Conservation (phyloP, 2,329 filamentous ascomycete genomes). For the Apiospora hydei region DNA sequence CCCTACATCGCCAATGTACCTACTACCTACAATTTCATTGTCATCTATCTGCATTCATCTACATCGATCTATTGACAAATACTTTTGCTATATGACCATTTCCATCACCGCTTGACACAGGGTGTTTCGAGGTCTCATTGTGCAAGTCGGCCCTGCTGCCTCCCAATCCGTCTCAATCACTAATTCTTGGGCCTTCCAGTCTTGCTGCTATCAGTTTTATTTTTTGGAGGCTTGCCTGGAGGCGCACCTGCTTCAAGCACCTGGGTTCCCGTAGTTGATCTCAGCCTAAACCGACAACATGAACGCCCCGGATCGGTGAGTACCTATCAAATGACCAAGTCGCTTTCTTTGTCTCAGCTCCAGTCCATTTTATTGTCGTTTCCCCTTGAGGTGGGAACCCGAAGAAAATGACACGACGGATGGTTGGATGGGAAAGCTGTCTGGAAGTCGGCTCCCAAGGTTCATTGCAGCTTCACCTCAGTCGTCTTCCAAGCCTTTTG, state of each 20-base stretch:
- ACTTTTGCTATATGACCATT: slow-evolving; percentile 2
- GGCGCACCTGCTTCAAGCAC: background rate
- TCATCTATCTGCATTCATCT: slow-evolving; percentile 17
- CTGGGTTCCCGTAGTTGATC: background rate
- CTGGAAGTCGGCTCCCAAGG: background rate
- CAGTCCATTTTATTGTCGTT: background rate
- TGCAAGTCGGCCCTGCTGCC: background rate
- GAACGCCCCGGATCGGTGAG: slow-evolving; percentile 28
- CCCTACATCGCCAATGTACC: background rate
- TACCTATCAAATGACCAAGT: background rate
- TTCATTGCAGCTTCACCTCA: background rate
- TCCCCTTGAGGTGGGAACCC: background rate
- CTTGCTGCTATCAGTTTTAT: background rate
- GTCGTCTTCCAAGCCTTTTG: background rate
- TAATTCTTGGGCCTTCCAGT: background rate
- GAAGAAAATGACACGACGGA: background rate
- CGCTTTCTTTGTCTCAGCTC: background rate
- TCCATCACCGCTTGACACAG: background rate
- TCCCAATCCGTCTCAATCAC: background rate
- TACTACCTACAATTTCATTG: slow-evolving; percentile 11
- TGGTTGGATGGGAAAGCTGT: background rate
- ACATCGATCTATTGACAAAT: background rate
- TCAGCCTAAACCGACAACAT: slow-evolving; percentile 2
- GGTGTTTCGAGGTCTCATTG: background rate
- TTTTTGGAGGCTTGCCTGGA: background rate